Conservation (phyloP, 2,329 filamentous ascomycete genomes). For the Fusarium coicis region DNA sequence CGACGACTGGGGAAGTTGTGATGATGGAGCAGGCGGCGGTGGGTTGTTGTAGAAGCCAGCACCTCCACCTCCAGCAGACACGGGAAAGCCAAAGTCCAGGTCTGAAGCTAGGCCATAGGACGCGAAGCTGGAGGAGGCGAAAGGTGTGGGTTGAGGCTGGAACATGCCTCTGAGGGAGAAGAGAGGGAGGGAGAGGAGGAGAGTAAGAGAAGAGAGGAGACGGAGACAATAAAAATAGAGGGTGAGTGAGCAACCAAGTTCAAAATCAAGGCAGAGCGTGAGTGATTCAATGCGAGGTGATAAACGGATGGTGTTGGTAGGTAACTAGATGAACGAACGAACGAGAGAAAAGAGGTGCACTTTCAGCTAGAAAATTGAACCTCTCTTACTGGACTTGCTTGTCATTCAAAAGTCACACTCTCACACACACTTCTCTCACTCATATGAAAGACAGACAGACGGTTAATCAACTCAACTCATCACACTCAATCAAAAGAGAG, state of each 20-base stretch:
- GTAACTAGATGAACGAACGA: not conserved
- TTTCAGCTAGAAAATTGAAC: constrained; percentile 19
- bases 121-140: constrained; percentile 55
- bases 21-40: constrained; percentile 22
- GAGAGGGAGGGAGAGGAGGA: constrained; percentile 14
- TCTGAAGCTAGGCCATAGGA: constrained; percentile 53
- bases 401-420: not conserved
- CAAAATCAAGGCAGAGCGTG: constrained; percentile 16
- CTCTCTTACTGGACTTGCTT: not conserved
- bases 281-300: constrained; percentile 18
- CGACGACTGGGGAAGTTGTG: constrained; percentile 18
- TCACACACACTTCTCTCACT: not conserved
- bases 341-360: constrained; percentile 19
- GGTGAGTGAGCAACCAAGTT: not conserved
- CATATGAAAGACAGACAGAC: not conserved
- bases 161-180: constrained; percentile 58
- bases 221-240: constrained; percentile 7
- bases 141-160: constrained; percentile 64
- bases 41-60: constrained; percentile 33
- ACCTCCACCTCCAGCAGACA: constrained; percentile 44
- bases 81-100: constrained; percentile 44
- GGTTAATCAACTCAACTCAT: not conserved
- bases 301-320: not conserved
- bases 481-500: not conserved
- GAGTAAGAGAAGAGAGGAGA: not conserved